These are phyloP conservation scores for Raffaelea albimanens DNA, from an alignment of 2,329 filamentous ascomycete species.

Conservation along the genomic window DNA sequence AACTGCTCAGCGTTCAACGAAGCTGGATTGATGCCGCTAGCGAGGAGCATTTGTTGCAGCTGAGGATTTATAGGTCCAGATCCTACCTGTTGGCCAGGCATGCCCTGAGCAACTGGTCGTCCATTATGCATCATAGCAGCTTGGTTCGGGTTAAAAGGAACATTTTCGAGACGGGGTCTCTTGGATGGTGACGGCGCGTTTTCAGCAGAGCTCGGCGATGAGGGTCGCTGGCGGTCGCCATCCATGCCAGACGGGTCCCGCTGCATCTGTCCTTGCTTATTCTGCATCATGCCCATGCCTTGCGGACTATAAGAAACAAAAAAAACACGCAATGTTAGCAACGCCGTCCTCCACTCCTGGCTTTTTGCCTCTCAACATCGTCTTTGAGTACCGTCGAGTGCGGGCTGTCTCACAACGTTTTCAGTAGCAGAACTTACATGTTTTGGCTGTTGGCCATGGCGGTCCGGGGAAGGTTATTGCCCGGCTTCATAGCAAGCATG, in stretches of 20 bases:
- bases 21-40: constrained; percentile 66
- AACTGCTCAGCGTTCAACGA: constrained; percentile 69
- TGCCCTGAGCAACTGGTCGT: constrained; percentile 55
- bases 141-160: constrained; percentile 63
- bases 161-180: constrained; percentile 71
- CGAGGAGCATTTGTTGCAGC: constrained; percentile 51
- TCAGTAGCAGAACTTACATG: constrained; percentile 51
- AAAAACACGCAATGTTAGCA: constrained; percentile 2
- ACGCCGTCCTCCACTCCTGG: too few species aligned
- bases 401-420: too few species aligned
- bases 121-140: constrained; percentile 65
- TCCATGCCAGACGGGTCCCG: constrained; percentile 82
- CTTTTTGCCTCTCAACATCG: too few species aligned
- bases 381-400: too few species aligned
- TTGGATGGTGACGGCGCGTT: constrained; percentile 91
- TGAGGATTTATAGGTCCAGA: constrained; percentile 37
- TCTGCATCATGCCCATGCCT: constrained; percentile 62
- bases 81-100: constrained; percentile 62
- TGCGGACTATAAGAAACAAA: constrained; percentile 41
- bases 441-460: constrained; percentile 72
- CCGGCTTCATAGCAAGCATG: constrained; percentile 49
- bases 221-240: constrained; percentile 68
- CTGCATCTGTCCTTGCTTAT: constrained; percentile 66
- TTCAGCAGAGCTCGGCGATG: constrained; percentile 73
- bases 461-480: constrained; percentile 58